Evolutionary conservation across 768 basidiomycete species (phyloP).

Genomic region (Tricholoma terreum): DNA sequence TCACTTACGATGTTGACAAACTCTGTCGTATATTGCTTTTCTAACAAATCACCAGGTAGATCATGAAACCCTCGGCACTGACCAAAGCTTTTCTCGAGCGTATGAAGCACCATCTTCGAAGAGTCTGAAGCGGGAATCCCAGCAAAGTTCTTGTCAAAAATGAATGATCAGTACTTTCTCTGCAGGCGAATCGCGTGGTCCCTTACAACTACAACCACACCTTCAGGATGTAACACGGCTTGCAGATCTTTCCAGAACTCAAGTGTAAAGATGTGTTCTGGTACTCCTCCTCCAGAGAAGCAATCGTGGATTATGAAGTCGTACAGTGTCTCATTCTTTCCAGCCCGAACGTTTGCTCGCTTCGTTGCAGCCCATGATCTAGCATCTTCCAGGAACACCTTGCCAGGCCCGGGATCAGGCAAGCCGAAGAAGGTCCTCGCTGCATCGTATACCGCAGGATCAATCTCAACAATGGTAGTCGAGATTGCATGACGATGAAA

Average conservation of each 20-base stretch:
- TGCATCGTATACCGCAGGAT: constrained; percentile 84
- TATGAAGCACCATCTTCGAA: constrained; percentile 63
- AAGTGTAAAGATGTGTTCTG: constrained; percentile 76
- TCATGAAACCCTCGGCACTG: constrained; percentile 87
- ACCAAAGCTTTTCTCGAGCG: constrained; percentile 66
- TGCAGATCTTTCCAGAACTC: constrained; percentile 82
- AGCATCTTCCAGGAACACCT: constrained; percentile 77
- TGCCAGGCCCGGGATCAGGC: constrained; percentile 54
- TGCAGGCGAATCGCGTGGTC: neutral
- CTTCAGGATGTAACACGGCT: constrained; percentile 60
- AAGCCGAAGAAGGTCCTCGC: constrained; percentile 79
- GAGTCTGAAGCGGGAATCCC: constrained; percentile 65
- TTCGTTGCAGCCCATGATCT: constrained; percentile 60
- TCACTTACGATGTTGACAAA: constrained; percentile 72
- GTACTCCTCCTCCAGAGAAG: constrained; percentile 92
- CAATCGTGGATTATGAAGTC: constrained; percentile 87
- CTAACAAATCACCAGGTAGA: constrained; percentile 38
- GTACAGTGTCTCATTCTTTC: constrained; percentile 39
- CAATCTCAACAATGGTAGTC: constrained; percentile 89
- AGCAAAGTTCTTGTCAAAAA: constrained; percentile 67
- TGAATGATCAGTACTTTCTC: neutral
- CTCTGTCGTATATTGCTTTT: constrained; percentile 46
- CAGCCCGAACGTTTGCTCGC: constrained; percentile 22
- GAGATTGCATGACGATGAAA: constrained; percentile 66
- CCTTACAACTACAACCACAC: constrained; percentile 78